phyloP scores from a whole-genome alignment of 1,284 basidiomycete genomes.

The Moesziomyces aphidis region DNA sequence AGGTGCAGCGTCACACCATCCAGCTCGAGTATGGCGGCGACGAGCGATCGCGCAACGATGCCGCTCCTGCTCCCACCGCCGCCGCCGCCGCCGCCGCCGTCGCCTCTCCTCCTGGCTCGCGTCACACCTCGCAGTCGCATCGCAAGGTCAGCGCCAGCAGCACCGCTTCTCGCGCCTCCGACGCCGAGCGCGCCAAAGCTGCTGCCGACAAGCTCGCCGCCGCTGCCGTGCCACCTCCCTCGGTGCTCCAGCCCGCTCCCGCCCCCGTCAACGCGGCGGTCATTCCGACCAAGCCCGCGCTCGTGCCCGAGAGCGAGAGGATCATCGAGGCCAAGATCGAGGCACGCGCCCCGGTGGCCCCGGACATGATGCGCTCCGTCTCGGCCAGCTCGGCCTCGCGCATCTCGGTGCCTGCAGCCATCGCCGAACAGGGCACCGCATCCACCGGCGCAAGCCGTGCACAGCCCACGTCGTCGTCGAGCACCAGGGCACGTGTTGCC shows the following conservation, averaged over 20 bases:
- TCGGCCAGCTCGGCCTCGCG: constrained; percentile 38
- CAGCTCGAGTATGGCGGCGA: constrained; percentile 62
- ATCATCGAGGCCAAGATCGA: constrained; percentile 18
- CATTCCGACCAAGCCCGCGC: constrained; percentile 19
- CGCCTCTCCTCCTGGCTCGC: constrained; percentile 24
- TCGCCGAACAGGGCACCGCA: constrained; percentile 29
- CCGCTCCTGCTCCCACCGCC: constrained; percentile 5
- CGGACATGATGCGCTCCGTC: constrained; percentile 41
- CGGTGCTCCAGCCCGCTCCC: constrained; percentile 32
- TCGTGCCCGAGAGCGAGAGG: constrained; percentile 39
- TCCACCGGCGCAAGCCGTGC: constrained; percentile 2
- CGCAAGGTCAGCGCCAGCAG: constrained; percentile 38
- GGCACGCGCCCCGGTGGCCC: constrained; percentile 2
- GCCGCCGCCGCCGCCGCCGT: neutral
- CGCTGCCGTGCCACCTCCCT: constrained; percentile 23
- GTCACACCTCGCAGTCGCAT: constrained; percentile 25
- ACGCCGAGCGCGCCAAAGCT: constrained; percentile 25
- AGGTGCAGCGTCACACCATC: constrained; percentile 62
- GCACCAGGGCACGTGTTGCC: constrained; percentile 17
- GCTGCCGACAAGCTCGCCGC: constrained; percentile 45
- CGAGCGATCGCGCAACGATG: constrained; percentile 34
- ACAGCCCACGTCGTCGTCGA: constrained; percentile 5
- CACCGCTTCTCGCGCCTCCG: constrained; percentile 17
- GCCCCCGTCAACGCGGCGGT: constrained; percentile 8
- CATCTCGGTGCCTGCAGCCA: constrained; percentile 35